These are phyloP conservation scores for Pseudopithomyces chartarum DNA, from an alignment of 2,329 filamentous ascomycete genomes.

Conservation along the genomic window DNA sequence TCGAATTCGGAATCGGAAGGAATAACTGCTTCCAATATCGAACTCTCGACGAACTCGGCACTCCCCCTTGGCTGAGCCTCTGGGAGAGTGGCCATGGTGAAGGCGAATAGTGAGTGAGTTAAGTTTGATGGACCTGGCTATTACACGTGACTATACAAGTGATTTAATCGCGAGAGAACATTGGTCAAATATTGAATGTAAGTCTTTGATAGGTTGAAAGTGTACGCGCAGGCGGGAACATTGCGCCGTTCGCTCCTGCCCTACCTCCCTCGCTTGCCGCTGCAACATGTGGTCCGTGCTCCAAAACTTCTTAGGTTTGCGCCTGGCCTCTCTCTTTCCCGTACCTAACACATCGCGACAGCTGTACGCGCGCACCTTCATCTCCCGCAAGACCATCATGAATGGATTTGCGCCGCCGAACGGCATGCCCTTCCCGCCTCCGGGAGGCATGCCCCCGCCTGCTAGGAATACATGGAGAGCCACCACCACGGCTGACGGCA, in stretches of 20 bases:
- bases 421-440: constrained; percentile 49
- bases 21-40: constrained; percentile 46
- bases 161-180: neutral
- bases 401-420: constrained; percentile 59
- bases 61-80: constrained; percentile 36
- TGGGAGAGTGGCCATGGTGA: constrained; percentile 23
- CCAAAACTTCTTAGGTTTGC: constrained; percentile 7
- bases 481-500: constrained; percentile 78
- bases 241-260: neutral
- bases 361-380: neutral
- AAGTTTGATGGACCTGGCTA: neutral
- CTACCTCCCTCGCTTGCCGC: neutral
- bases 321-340: neutral
- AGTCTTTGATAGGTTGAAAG: neutral
- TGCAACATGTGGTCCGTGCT: neutral
- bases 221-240: neutral
- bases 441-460: constrained; percentile 30
- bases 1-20: constrained; percentile 43
- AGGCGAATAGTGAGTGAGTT: neutral
- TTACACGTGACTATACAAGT: neutral
- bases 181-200: neutral
- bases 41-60: constrained; percentile 45
- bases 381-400: constrained; percentile 51
- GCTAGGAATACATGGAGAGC: constrained; percentile 70
- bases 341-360: constrained; percentile 7